Base-by-base conservation (phyloP, 345 rosid genomes). In the Microcos paniculata region DNA sequence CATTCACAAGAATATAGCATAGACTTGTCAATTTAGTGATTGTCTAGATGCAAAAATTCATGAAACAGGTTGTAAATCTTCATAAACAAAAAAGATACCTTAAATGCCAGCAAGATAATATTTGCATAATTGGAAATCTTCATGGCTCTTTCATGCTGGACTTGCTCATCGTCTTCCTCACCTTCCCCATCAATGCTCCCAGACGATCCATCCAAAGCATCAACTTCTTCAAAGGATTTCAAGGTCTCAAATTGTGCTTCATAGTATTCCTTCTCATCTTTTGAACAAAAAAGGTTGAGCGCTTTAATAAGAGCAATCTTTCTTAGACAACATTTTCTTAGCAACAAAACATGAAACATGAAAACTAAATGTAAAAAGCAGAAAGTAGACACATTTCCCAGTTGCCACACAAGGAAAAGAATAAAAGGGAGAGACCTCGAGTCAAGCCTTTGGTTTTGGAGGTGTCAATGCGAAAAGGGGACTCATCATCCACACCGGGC, bases 211-310 rank as follows among this genome's bases (percentile, higher is more conserved):
- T 82, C 68, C 58, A 88, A 42, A 59, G 80, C 56, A 76, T 94
- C 98, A 55, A 89, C 97, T 73, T 90, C 97, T 77, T 90, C 91
- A 45, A 94, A 94, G 2, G 97, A 89, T 82, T 89, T 87, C 71
- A 94, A 55, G 4, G 97, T 94, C 11, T 78, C 88, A 12, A 94
- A 72, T 76, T 94, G 98, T 76, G 70, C 82, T 69, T 92, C 87
- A 40, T 94, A 92, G 83, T 94, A 92, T 40, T 86, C 92, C 80
- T 82, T 94, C 55, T 90, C 97, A 23, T 87, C 94, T 94, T 71
- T 30, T 21, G n/a, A 59, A 49, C 16, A 48, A 64, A 42, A 31
- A 62, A n/a, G 59, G 16, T 62, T 11, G 11, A 45, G 33, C 0
- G 6, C 21, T 43, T 4, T 31, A 10, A 0, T 8, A 7, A 35